Conservation (phyloP, 1,284 basidiomycete species). For the Entoloma clypeatum region DNA sequence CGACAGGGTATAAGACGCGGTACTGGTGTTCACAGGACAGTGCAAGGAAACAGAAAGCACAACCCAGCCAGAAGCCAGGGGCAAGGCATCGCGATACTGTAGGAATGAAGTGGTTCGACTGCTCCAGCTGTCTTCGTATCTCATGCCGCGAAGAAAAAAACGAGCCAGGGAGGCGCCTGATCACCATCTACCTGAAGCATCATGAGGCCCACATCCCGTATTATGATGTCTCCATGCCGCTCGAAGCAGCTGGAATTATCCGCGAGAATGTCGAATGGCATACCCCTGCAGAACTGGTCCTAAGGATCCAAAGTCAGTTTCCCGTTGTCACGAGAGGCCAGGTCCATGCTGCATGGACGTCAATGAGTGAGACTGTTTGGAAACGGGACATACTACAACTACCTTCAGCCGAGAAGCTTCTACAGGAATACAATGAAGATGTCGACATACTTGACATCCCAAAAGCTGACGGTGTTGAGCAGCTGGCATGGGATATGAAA, state of each 20-base stretch:
- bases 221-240: conserved; percentile 24
- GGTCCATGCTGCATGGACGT: conserved; percentile 21
- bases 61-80: not conserved
- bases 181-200: conserved; percentile 20
- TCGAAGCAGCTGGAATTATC: conserved; percentile 20
- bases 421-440: conserved; percentile 22
- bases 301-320: conserved; percentile 16
- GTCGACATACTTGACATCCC: conserved; percentile 21
- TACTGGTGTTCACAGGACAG: too few relatives aligned
- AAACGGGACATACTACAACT: conserved; percentile 24
- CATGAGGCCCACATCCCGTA: conserved; percentile 20
- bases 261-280: conserved; percentile 17
- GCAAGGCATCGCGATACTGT: conserved; percentile 18
- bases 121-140: conserved; percentile 19
- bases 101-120: conserved; percentile 25
- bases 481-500: conserved; percentile 25
- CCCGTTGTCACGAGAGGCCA: conserved; percentile 21
- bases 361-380: conserved; percentile 28
- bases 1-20: too few relatives aligned
- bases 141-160: conserved; percentile 9
- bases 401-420: conserved; percentile 23
- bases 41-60: too few relatives aligned
- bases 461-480: conserved; percentile 22
- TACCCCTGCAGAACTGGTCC: conserved; percentile 15
- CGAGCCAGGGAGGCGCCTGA: not conserved